These are phyloP conservation scores for Dactylellina drechsleri DNA, from an alignment of 2,329 filamentous ascomycete genomes.

Conservation along the genomic window DNA sequence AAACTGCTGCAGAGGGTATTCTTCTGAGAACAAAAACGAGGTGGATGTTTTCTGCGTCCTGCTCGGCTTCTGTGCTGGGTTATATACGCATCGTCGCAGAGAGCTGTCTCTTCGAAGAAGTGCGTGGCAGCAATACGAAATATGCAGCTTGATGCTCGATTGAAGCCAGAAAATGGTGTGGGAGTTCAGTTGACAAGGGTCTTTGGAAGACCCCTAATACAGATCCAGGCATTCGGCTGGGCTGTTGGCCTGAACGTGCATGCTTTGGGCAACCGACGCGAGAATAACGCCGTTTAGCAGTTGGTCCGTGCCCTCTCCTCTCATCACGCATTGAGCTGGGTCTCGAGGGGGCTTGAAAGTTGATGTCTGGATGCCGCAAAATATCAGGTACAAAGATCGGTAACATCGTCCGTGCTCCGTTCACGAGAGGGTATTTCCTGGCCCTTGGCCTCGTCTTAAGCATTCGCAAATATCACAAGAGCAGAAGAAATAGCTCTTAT, in stretches of 20 bases:
- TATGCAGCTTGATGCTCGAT: conserved; percentile 49
- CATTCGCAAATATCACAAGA: too few species aligned
- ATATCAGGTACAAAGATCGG: conserved; percentile 11
- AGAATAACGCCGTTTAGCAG: conserved; percentile 46
- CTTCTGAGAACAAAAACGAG: background rate
- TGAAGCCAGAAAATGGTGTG: conserved; percentile 53
- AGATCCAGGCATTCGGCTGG: conserved; percentile 55
- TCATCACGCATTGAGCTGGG: background rate
- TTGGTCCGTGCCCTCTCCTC: conserved; percentile 51
- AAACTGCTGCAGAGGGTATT: background rate
- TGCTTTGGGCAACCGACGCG: conserved; percentile 54
- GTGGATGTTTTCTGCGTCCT: conserved; percentile 1
- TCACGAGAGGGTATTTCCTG: background rate
- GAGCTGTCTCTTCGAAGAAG: conserved; percentile 23
- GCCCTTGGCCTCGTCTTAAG: too few species aligned
- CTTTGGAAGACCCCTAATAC: conserved; percentile 51
- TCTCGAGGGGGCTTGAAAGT: background rate
- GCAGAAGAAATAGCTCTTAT: too few species aligned
- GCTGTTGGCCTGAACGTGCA: conserved; percentile 54
- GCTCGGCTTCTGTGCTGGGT: conserved; percentile 40
- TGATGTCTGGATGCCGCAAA: background rate
- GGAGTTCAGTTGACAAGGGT: conserved; percentile 55
- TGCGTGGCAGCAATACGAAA: conserved; percentile 30
- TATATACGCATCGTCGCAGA: conserved; percentile 46
- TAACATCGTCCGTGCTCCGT: conserved; percentile 16